These are phyloP conservation scores for Picocystis sp. DNA, from an alignment of 163 green algal species.

Conservation along the genomic window DNA sequence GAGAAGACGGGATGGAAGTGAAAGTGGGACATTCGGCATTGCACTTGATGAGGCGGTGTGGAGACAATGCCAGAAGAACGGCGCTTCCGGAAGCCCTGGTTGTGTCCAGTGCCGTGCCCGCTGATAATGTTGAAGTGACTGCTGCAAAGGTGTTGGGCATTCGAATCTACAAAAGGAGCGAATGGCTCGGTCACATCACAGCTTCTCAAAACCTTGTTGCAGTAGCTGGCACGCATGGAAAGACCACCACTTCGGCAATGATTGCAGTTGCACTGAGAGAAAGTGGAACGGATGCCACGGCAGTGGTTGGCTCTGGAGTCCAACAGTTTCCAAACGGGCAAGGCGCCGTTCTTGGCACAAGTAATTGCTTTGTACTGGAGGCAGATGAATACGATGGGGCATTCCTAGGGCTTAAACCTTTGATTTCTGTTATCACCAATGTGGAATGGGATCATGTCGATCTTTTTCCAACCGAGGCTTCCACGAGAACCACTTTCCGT, in stretches of 20 bases:
- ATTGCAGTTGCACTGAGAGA: slow-evolving; percentile 16
- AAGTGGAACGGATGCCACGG: slow-evolving; percentile 13
- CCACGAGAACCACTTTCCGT: slow-evolving; percentile 6
- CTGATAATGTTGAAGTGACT: slow-evolving; percentile 7
- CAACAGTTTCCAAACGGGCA: slow-evolving; percentile 10
- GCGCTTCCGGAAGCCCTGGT: slow-evolving; percentile 11
- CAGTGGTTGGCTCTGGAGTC: slow-evolving; percentile 24
- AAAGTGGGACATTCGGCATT: slow-evolving; percentile 11
- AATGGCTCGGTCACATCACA: slow-evolving; percentile 26
- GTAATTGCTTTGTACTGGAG: slow-evolving; percentile 11
- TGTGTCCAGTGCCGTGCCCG: slow-evolving; percentile 19
- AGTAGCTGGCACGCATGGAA: slow-evolving; percentile 28
- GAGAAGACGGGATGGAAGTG: slow-evolving; percentile 5
- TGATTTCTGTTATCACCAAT: slow-evolving; percentile 26
- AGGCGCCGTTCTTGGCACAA: neutral
- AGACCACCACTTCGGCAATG: slow-evolving; percentile 30
- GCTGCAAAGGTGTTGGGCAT: slow-evolving; percentile 1
- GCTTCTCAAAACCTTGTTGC: slow-evolving; percentile 14
- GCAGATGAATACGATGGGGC: slow-evolving; percentile 30
- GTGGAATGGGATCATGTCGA: slow-evolving; percentile 35
- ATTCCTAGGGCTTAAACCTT: slow-evolving; percentile 19
- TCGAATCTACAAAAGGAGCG: slow-evolving; percentile 18
- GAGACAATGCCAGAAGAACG: neutral
- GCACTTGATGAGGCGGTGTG: slow-evolving; percentile 1
- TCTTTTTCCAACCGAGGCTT: slow-evolving; percentile 19